phyloP scores from a whole-genome alignment of 345 rosid genomes.

The Corymbia maculata region DNA sequence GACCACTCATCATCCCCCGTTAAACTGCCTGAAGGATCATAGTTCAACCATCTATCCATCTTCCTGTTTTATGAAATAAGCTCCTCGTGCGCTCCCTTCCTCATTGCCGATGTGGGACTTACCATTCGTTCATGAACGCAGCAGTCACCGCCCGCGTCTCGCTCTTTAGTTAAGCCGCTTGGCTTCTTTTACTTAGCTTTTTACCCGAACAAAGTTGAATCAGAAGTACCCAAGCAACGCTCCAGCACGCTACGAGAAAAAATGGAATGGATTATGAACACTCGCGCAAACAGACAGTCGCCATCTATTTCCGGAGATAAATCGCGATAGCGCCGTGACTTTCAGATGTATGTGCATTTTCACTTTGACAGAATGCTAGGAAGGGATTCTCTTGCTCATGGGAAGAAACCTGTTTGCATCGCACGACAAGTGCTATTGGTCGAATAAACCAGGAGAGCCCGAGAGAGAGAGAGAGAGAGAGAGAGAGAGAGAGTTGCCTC shows the following conservation, averaged over 20 bases:
- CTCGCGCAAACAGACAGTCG: not conserved
- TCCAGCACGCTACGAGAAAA: not conserved
- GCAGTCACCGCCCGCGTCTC: not conserved
- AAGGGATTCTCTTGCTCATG: not conserved
- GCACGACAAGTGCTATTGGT: not conserved
- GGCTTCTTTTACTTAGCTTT: not conserved
- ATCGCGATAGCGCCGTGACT: not conserved
- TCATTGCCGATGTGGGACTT: slow-evolving; percentile 24
- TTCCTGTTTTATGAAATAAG: not conserved
- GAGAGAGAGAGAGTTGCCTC: not conserved
- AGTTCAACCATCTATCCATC: fast-evolving
- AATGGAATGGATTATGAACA: too few species aligned
- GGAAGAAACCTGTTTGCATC: not conserved
- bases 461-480: not conserved
- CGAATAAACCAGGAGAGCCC: not conserved
- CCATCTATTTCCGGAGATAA: not conserved
- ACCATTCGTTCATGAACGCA: not conserved
- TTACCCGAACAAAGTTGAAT: not conserved
- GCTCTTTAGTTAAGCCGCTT: not conserved
- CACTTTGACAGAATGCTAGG: not conserved
- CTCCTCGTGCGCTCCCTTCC: not conserved
- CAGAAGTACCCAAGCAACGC: not conserved
- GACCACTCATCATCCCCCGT: slow-evolving; percentile 60
- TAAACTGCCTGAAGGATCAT: slow-evolving; percentile 60
- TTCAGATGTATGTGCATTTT: not conserved